Evolutionary conservation across 805 yeast species (phyloP).

Genomic region (Spencermartinsiella europaea): DNA sequence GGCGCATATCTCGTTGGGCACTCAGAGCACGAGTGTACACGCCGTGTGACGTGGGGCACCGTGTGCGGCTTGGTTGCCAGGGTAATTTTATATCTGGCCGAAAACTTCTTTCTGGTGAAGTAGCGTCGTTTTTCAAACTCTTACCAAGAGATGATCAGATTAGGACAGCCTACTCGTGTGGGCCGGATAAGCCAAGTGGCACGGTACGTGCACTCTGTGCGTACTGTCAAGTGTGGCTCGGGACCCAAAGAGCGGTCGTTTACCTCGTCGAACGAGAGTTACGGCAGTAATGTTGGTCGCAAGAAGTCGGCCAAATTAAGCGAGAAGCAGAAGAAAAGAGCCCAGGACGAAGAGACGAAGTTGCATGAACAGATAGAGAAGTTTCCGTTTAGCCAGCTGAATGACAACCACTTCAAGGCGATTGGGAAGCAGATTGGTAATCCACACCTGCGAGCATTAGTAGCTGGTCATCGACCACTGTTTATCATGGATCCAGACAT

Average conservation of each 20-base stretch:
- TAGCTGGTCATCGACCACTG: conserved; percentile 44
- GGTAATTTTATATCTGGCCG: no score
- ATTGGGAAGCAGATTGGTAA: conserved; percentile 15
- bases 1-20: no score
- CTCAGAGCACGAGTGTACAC: no score
- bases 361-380: not conserved
- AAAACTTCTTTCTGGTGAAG: no score
- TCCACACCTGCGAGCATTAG: conserved; percentile 36
- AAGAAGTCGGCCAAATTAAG: not conserved
- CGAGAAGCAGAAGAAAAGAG: not conserved
- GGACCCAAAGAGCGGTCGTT: conserved; percentile 8
- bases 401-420: conserved; percentile 14
- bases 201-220: not conserved
- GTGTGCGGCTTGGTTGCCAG: no score
- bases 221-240: not conserved
- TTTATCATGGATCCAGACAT: conserved; percentile 35
- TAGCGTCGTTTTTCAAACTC: no score
- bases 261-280: conserved; percentile 2
- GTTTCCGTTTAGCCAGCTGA: conserved; percentile 15
- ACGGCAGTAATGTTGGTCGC: not conserved
- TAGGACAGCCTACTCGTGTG: not conserved
- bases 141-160: not conserved
- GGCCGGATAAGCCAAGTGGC: not conserved
- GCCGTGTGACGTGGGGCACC: no score
- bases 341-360: not conserved